A percentile compares a stretch with the other conserved stretches of the same genome.
Evolutionary conservation across 139 green algal genomes (phyloP).

Genomic region (Chlamydomonas sphaeroides): DNA sequence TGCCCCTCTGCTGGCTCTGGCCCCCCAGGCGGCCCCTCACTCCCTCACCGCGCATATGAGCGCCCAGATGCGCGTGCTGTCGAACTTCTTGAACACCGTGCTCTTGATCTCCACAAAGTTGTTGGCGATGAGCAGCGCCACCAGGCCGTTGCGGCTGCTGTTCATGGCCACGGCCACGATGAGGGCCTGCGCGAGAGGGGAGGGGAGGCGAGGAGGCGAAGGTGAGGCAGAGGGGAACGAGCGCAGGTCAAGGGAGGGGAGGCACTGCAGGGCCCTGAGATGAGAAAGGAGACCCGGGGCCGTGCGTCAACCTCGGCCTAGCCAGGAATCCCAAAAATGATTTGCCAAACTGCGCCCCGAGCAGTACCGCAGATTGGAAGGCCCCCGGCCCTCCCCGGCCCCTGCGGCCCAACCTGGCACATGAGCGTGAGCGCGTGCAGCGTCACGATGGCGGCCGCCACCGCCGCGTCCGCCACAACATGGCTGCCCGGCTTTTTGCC

Average conservation of each 20-base stretch:
- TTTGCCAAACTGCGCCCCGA: no score
- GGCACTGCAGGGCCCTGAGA: no score
- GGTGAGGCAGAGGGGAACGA: neutral
- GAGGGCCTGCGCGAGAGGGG: slow-evolving; percentile 66
- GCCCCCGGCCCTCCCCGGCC: neutral
- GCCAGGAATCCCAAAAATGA: no score
- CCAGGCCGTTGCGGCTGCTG: slow-evolving; percentile 75
- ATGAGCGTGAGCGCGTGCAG: slow-evolving; percentile 77
- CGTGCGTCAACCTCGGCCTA: no score
- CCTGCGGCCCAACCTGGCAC: slow-evolving; percentile 59
- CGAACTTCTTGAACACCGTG: slow-evolving; percentile 66
- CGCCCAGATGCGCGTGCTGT: slow-evolving; percentile 54
- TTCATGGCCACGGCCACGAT: slow-evolving; percentile 88
- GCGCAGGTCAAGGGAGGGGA: neutral
- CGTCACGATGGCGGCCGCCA: slow-evolving; percentile 62
- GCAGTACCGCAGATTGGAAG: no score
- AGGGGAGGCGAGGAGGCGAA: neutral
- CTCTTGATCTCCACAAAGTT: slow-evolving; percentile 95
- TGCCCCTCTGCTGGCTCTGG: no score
- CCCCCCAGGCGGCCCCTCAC: no score
- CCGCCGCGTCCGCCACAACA: slow-evolving; percentile 61
- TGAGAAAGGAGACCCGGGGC: no score
- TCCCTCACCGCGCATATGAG: slow-evolving; percentile 64
- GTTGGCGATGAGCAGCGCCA: slow-evolving; percentile 88
- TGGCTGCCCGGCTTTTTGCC: slow-evolving; percentile 40